Conservation (phyloP, 2,329 filamentous ascomycete species). For the Leptoxyphium fumago region DNA sequence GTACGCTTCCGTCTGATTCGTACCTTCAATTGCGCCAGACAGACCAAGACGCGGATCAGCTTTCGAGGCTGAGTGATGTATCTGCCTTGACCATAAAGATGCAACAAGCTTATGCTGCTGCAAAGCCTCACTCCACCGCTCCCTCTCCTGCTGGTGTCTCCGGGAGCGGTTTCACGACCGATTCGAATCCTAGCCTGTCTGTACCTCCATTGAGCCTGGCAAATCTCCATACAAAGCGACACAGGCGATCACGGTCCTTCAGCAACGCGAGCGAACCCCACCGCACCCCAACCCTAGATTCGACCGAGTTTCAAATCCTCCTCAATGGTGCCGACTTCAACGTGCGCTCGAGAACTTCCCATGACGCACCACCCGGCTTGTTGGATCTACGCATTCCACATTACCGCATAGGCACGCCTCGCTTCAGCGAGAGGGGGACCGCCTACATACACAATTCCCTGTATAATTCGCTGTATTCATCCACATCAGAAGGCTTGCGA, state of each 20-base stretch:
- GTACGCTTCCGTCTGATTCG: slow-evolving; percentile 15
- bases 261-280: slow-evolving; percentile 53
- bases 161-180: too few species aligned
- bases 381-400: slow-evolving; percentile 48
- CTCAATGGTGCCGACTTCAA: slow-evolving; percentile 11
- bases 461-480: slow-evolving; percentile 38
- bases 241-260: slow-evolving; percentile 53
- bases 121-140: background rate
- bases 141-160: too few species aligned
- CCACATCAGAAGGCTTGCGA: slow-evolving; percentile 52
- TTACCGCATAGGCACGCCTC: slow-evolving; percentile 68
- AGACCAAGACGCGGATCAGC: background rate
- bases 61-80: background rate
- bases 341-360: slow-evolving; percentile 14
- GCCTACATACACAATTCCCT: slow-evolving; percentile 69
- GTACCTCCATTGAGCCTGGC: slow-evolving; percentile 11
- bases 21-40: background rate
- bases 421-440: slow-evolving; percentile 63
- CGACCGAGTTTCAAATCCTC: slow-evolving; percentile 13
- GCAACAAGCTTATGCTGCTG: slow-evolving; percentile 10
- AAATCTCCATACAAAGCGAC: slow-evolving; percentile 8
- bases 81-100: background rate
- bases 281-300: slow-evolving; percentile 18
- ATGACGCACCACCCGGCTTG: slow-evolving; percentile 12
- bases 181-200: slow-evolving; percentile 9